These are phyloP conservation scores for Plectranthus barbatus DNA, from an alignment of 257 asterid genomes.

Conservation along the genomic window DNA sequence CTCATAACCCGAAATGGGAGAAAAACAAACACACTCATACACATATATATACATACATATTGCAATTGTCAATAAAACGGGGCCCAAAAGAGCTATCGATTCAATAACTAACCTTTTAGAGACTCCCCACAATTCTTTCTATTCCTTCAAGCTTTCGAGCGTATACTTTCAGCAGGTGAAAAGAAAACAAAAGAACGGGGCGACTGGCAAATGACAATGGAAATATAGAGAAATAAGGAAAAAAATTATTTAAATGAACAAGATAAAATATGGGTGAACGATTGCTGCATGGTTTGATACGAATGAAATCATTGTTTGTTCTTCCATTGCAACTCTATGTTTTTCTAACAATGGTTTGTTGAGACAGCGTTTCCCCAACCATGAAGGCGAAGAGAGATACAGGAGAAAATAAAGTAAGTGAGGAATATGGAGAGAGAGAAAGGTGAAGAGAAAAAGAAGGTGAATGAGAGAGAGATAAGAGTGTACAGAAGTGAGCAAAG, in stretches of 20 bases:
- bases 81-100: background rate
- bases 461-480: constrained; percentile 6
- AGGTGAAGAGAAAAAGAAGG: background rate
- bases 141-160: constrained; percentile 2
- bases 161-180: background rate
- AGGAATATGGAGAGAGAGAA: constrained; percentile 17
- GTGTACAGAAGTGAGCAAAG: constrained; percentile 11
- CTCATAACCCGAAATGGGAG: background rate
- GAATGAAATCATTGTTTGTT: background rate
- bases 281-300: constrained; percentile 21
- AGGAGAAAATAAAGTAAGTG: background rate
- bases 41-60: background rate
- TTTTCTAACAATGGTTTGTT: background rate
- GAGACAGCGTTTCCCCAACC: constrained; percentile 12
- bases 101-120: constrained; percentile 18
- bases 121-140: constrained; percentile 26
- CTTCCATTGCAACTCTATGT: background rate
- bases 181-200: constrained; percentile 20
- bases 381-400: constrained; percentile 7
- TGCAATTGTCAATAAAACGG: background rate
- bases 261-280: constrained; percentile 12
- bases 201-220: constrained; percentile 28
- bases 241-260: background rate
- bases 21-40: background rate
- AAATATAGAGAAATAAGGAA: constrained; percentile 7